Conservation (phyloP, 768 basidiomycete species). For the Neoboletus brunneissimus region DNA sequence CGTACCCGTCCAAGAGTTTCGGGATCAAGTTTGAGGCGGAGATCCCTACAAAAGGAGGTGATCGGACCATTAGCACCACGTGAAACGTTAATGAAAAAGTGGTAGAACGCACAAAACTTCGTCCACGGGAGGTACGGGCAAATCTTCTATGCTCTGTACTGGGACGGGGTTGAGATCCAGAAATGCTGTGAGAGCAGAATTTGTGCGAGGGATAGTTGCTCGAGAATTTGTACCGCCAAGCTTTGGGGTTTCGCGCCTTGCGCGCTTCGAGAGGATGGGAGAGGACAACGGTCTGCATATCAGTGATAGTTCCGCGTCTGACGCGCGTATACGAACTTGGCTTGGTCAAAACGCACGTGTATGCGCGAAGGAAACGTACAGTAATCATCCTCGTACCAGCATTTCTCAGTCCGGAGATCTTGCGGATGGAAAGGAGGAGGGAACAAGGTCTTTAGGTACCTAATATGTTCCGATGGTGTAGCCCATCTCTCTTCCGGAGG, state of each 20-base stretch:
- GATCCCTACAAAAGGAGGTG: constrained; percentile 26
- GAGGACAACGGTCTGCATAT: constrained; percentile 38
- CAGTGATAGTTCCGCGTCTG: constrained; percentile 28
- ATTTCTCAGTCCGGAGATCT: constrained; percentile 36
- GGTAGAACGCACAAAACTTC: constrained; percentile 40
- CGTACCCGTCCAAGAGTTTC: constrained; percentile 24
- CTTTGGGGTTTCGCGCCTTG: constrained; percentile 46
- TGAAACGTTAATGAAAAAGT: not conserved
- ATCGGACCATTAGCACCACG: not conserved
- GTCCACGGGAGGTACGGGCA: constrained; percentile 29
- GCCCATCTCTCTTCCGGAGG: constrained; percentile 45
- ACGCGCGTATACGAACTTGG: not conserved
- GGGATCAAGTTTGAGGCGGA: constrained; percentile 31
- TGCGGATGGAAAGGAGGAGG: constrained; percentile 14
- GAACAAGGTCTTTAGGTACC: constrained; percentile 21
- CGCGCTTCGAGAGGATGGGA: constrained; percentile 43
- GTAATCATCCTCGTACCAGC: constrained; percentile 35
- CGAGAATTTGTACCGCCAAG: constrained; percentile 32
- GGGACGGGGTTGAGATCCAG: constrained; percentile 25
- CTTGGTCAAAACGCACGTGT: constrained; percentile 9
- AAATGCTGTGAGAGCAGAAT: constrained; percentile 19
- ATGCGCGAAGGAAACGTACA: constrained; percentile 31
- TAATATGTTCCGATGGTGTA: constrained; percentile 24
- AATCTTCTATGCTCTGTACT: constrained; percentile 34
- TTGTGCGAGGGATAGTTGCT: constrained; percentile 26